Conservation (phyloP, 2,329 filamentous ascomycete species). For the Cordyceps cateniannulata region DNA sequence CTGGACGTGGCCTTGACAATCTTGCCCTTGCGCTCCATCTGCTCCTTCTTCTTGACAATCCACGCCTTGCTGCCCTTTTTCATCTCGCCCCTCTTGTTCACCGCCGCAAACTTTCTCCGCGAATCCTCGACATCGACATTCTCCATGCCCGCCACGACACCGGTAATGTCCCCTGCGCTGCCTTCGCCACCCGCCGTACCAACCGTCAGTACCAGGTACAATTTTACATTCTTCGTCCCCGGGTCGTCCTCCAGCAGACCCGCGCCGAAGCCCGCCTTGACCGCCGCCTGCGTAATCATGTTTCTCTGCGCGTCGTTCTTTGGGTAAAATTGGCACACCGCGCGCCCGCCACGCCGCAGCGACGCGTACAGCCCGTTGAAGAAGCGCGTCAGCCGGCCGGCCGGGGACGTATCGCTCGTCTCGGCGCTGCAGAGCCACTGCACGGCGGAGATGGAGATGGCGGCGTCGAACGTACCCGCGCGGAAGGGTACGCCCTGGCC, state of each 20-base stretch:
- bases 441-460: slow-evolving; percentile 91
- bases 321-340: slow-evolving; percentile 96
- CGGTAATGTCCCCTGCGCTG: slow-evolving; percentile 71
- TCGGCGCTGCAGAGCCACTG: slow-evolving; percentile 99
- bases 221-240: slow-evolving; percentile 91
- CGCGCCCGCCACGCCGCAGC: slow-evolving; percentile 74
- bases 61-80: slow-evolving; percentile 81
- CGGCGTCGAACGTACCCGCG: slow-evolving; percentile 86
- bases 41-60: slow-evolving; percentile 82
- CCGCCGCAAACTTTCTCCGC: slow-evolving; percentile 42
- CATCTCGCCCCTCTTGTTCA: slow-evolving; percentile 38
- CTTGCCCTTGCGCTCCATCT: slow-evolving; percentile 92
- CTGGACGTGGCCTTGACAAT: slow-evolving; percentile 88
- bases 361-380: slow-evolving; percentile 89
- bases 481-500: slow-evolving; percentile 94
- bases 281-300: slow-evolving; percentile 87
- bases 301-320: slow-evolving; percentile 87
- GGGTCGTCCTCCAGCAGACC: slow-evolving; percentile 93
- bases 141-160: slow-evolving; percentile 83
- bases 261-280: slow-evolving; percentile 91
- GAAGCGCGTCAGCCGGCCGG: slow-evolving; percentile 73
- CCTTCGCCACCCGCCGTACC: slow-evolving; percentile 51
- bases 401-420: slow-evolving; percentile 72
- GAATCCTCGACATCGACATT: slow-evolving; percentile 76
- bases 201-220: slow-evolving; percentile 92